Percentiles rank a stretch among this genome's conserved stretches.
These are phyloP conservation scores for Ustilago tritici DNA, from an alignment of 1,284 basidiomycete species.

Conservation along the genomic window DNA sequence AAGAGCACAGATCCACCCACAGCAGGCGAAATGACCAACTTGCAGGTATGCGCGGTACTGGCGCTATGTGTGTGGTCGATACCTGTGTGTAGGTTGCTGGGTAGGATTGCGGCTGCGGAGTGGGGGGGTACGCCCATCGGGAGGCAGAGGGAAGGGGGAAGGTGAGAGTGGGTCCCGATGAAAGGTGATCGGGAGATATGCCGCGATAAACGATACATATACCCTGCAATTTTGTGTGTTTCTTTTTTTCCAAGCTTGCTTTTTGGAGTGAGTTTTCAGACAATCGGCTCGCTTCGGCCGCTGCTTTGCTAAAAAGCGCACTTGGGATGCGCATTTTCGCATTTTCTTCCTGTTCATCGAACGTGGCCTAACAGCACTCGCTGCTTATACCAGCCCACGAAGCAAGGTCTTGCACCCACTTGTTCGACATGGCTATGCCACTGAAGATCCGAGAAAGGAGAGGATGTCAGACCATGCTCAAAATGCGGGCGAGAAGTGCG, in stretches of 20 bases:
- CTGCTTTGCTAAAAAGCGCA: conserved; percentile 19
- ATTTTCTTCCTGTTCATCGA: neutral
- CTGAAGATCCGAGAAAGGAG: too few relatives aligned
- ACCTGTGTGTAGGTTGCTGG: conserved; percentile 44
- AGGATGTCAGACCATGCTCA: neutral
- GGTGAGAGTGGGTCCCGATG: conserved; percentile 2
- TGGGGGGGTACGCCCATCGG: conserved; percentile 23
- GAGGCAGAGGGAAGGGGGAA: neutral
- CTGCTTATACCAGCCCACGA: too few relatives aligned
- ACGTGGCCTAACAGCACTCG: neutral
- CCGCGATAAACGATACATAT: neutral
- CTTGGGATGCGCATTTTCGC: neutral
- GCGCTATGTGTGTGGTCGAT: conserved; percentile 40
- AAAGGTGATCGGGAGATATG: conserved; percentile 1
- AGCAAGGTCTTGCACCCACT: too few relatives aligned
- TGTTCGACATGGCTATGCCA: too few relatives aligned
- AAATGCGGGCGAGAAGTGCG: conserved; percentile 14
- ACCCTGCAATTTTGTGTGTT: neutral
- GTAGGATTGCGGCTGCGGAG: conserved; percentile 38
- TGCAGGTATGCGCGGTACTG: conserved; percentile 43
- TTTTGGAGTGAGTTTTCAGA: neutral
- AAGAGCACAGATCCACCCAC: conserved; percentile 13
- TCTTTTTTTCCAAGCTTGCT: neutral
- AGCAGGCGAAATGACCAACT: conserved; percentile 29
- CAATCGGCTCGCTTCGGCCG: conserved; percentile 38